Conservation (phyloP, 2,329 filamentous ascomycete species). For the Ophiosphaerella narmari region DNA sequence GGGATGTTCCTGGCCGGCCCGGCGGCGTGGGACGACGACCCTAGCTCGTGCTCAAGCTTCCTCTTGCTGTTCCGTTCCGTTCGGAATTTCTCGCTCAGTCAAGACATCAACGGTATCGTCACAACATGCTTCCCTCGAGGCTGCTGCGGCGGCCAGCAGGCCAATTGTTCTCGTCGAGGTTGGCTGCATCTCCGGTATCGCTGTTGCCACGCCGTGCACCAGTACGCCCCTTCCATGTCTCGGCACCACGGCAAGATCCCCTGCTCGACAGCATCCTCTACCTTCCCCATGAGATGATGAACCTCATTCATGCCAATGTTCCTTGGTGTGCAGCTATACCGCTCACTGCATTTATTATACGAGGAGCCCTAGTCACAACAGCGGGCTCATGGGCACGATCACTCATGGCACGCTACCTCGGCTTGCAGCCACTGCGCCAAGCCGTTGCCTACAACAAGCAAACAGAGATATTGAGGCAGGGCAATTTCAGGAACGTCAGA, state of each 20-base stretch:
- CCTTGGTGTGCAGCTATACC: conserved; percentile 62
- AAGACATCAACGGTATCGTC: conserved; percentile 4
- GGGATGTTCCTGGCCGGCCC: conserved; percentile 32
- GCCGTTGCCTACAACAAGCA: conserved; percentile 33
- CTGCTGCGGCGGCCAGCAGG: conserved; percentile 26
- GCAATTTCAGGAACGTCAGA: conserved; percentile 26
- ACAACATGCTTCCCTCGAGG: conserved; percentile 29
- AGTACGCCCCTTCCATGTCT: conserved; percentile 56
- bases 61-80: neutral
- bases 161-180: conserved; percentile 29
- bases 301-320: conserved; percentile 58
- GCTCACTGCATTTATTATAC: conserved; percentile 58
- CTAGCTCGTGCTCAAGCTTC: conserved; percentile 18
- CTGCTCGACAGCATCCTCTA: conserved; percentile 51
- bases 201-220: conserved; percentile 4
- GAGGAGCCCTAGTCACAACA: conserved; percentile 54
- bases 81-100: neutral
- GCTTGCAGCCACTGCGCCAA: conserved; percentile 49
- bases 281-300: conserved; percentile 53
- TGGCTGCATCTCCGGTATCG: conserved; percentile 1
- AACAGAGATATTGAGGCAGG: conserved; percentile 21
- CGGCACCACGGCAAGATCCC: conserved; percentile 44
- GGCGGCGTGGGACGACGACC: conserved; percentile 19
- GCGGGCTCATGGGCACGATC: conserved; percentile 49
- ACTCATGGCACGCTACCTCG: conserved; percentile 48